These are phyloP conservation scores for Yamadazyma songkhlaensis DNA, from an alignment of 1,139 yeast genomes.

Conservation along the genomic window DNA sequence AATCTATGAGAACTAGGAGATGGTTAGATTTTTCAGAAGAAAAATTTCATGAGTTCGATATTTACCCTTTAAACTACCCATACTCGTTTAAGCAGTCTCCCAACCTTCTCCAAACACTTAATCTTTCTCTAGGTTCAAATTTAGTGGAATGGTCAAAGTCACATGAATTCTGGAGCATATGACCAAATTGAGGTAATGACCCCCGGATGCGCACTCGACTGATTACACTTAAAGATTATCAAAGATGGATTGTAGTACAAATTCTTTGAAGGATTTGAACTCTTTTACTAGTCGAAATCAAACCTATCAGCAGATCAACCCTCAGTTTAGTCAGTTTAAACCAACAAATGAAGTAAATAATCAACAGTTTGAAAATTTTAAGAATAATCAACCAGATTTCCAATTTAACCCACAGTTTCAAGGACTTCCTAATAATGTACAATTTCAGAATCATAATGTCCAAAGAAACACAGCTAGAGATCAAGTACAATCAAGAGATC, in stretches of 20 bases:
- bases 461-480: constrained; percentile 1
- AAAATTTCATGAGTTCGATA: no score
- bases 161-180: background rate
- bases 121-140: no score
- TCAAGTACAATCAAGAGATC: background rate
- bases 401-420: constrained; percentile 5
- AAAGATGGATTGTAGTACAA: constrained; percentile 40
- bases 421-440: no score
- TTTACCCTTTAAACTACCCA: no score
- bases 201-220: constrained; percentile 2
- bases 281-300: constrained; percentile 34
- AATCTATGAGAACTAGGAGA: no score
- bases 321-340: background rate
- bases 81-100: no score
- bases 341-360: constrained; percentile 18
- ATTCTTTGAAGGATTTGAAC: constrained; percentile 31
- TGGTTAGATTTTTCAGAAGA: no score
- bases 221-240: background rate
- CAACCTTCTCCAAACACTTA: no score
- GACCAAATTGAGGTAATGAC: constrained; percentile 1
- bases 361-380: constrained; percentile 22
- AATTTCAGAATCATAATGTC: background rate
- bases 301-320: constrained; percentile 27
- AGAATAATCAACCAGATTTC: constrained; percentile 9
- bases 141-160: no score